Base-by-base conservation (phyloP, 2,329 filamentous ascomycete species). In the Pyricularia pennisetigena region DNA sequence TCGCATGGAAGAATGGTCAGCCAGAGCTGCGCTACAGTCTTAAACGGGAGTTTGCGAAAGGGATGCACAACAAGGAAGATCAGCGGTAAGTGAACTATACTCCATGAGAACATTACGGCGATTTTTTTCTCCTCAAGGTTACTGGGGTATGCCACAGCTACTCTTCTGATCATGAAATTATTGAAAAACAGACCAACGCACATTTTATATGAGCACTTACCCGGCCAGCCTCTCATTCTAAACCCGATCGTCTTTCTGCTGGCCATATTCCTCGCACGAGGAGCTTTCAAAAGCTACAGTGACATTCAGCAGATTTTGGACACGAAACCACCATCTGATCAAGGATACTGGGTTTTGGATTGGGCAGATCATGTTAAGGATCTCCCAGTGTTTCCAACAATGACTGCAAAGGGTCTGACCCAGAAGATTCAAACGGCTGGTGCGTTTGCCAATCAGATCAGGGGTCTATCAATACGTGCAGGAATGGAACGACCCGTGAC, bases 1-100 rank as follows among this genome's bases (percentile, higher is more conserved):
- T 68, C 24, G 68, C 68, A 9, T 68, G 64, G 64, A 68, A 68
- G 12, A n/a, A 68, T 35, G 28, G 54, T 9, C 6, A 68, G 54
- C 54, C 68, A 32, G 64, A 68, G 35, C 32, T 62, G 61, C 64
- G 64, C 16, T 65, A 24, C 64, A 65, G 64, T 65, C 30, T 65
- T n/a, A 65, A 65, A 32, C 30, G 64, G 35, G 64, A 65, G 30
- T 65, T 65, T 35, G 24, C 64, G 16, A 65, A 65, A 35, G 14
- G 64, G 24, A 41, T 65, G 64, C 64, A 65, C 32, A 20, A 65
- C 20, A 65, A 65, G 64, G 28, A 62, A 24, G 23, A 62, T 62
- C 59, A 62, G 20, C 23, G 23, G 59, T 62, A 62, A 62, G 59
- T 29, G 8, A 24, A 8, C 23, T 24, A 24, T 62, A 24, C 9